Evolutionary conservation across 768 basidiomycete species (phyloP).

Genomic region (Leucocoprinus leucothites): DNA sequence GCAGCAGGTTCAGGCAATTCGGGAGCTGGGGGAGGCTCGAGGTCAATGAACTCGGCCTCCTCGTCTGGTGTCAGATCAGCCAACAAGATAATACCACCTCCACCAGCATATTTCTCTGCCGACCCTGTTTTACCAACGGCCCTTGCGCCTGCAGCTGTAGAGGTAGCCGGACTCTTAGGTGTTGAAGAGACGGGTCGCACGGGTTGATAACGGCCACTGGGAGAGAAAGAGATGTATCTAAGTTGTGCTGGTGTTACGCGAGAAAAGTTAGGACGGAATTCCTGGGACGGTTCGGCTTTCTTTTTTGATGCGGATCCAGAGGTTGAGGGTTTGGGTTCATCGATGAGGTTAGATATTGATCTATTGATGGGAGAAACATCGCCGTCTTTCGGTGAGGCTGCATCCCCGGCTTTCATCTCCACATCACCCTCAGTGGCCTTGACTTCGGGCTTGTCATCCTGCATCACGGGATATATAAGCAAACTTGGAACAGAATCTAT

Average conservation of each 20-base stretch:
- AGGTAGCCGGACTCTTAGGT: constrained; percentile 30
- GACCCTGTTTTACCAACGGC: constrained; percentile 26
- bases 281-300: constrained; percentile 73
- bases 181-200: constrained; percentile 72
- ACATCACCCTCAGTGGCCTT: constrained; percentile 50
- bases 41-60: constrained; percentile 70
- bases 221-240: constrained; percentile 78
- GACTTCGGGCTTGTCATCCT: constrained; percentile 36
- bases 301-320: constrained; percentile 42
- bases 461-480: constrained; percentile 10
- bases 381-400: constrained; percentile 40
- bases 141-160: constrained; percentile 23
- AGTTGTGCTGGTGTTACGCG: constrained; percentile 91
- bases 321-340: constrained; percentile 34
- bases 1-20: constrained; percentile 18
- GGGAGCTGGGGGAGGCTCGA: constrained; percentile 34
- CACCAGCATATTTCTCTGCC: constrained; percentile 67
- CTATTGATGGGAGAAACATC: constrained; percentile 58
- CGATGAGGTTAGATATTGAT: constrained; percentile 47
- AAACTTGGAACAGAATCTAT: not conserved
- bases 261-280: constrained; percentile 82
- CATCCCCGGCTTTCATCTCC: constrained; percentile 72
- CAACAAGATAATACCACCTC: constrained; percentile 86
- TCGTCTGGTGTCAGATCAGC: constrained; percentile 70
- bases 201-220: constrained; percentile 80